Evolutionary conservation across 257 asterid species (phyloP), one percentile per base, ranked within the genome.

Genomic region (Ocimum tenuiflorum): DNA sequence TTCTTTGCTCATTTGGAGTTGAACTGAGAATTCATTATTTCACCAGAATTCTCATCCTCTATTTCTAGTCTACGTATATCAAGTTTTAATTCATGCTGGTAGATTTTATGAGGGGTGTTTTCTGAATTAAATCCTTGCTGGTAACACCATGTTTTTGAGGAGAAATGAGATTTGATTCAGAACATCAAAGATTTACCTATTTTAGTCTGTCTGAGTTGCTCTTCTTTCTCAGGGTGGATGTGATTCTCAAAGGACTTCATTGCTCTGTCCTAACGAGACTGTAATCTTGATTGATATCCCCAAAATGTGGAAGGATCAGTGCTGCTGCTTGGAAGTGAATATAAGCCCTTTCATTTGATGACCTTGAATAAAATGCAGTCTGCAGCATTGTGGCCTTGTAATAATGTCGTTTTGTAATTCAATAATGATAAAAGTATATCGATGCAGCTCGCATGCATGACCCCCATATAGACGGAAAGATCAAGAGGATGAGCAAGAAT

Each of bases 221-320:
- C 94, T 57, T 85, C 91, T 33, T 73, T 83, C 49, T 77, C 86
- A 5, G 89, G 85, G 75, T 87, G 78, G 15, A 87, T 61, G 80
- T 83, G 91, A 58, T 71, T 74, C 67, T 60, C 35, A 9, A 85
- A 76, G 7, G 81, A 43, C 68, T 69, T 80, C 75, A 78, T 70
- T 8, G 91, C 74, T 69, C 77, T 79, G 71, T 71, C 68, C 87
- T 75, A 77, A 29, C 58, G 61, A 23, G 63, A 74, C 53, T 78
- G 75, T 38, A 68, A 29, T 46, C 45, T 63, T n/a, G n/a, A 33
- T 29, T 27, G 46, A 17, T 33, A 9, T 22, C n/a, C 54, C 39
- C 41, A 7, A 24, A 31, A 48, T 39, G 17, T n/a, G 51, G 17
- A 36, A 18, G 69, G 48, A 66, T 52, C 14, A 49, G 38, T 33